phyloP scores from a whole-genome alignment of 2,329 filamentous ascomycete species.

The Phialophora chinensis region DNA sequence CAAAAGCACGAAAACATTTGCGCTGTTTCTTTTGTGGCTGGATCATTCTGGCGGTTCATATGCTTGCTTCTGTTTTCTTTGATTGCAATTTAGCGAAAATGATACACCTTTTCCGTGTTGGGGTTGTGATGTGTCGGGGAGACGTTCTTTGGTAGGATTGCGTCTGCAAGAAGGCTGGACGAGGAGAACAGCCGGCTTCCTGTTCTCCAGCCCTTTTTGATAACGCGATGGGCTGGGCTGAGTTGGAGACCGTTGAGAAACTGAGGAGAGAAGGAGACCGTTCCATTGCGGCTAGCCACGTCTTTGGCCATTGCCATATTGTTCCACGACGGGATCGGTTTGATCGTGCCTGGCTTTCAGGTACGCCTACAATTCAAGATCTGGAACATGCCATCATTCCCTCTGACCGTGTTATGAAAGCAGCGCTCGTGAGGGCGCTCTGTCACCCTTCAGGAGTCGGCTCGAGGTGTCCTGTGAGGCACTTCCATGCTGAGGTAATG shows the following conservation, averaged over 20 bases:
- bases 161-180: not conserved
- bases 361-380: constrained; percentile 2
- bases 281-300: constrained; percentile 1
- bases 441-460: not conserved
- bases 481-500: not conserved
- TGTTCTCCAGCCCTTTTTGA: not conserved
- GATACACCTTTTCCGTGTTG: constrained; percentile 22
- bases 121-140: not conserved
- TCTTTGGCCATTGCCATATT: not conserved
- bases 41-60: constrained; percentile 5
- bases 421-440: not conserved
- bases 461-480: not conserved
- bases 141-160: not conserved
- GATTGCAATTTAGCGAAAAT: constrained; percentile 36
- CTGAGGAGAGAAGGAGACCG: constrained; percentile 1
- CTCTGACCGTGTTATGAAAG: not conserved
- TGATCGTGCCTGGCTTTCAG: not conserved
- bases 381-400: not conserved
- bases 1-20: constrained; percentile 12
- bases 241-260: not conserved
- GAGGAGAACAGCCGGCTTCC: constrained; percentile 1
- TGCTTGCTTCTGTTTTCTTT: constrained; percentile 20
- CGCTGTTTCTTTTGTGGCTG: constrained; percentile 27
- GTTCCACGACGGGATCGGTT: not conserved
- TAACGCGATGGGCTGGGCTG: not conserved